phyloP scores from a whole-genome alignment of 2,329 filamentous ascomycete genomes.

The Teratosphaeria viscida region DNA sequence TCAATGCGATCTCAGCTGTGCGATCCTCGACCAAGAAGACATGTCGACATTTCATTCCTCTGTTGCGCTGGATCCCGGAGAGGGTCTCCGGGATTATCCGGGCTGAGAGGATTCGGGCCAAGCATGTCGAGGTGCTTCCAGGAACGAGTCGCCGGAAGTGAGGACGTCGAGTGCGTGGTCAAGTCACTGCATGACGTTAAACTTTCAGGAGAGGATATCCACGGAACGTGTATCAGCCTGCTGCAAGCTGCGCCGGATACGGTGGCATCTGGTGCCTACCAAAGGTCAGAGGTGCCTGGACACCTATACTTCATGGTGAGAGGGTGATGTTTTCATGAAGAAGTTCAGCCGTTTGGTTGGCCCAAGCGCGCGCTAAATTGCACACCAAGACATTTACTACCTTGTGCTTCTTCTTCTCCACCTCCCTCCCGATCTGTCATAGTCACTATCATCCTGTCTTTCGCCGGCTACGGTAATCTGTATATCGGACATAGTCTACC shows the following conservation, averaged over 20 bases:
- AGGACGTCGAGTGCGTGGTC: background rate
- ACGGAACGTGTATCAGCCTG: background rate
- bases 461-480: too few species aligned
- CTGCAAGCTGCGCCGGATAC: constrained; percentile 1
- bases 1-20: background rate
- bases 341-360: background rate
- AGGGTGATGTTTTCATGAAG: too few species aligned
- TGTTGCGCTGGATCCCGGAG: background rate
- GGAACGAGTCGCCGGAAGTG: background rate
- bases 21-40: background rate
- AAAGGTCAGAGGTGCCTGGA: too few species aligned
- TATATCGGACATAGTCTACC: too few species aligned
- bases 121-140: background rate
- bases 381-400: background rate
- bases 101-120: background rate
- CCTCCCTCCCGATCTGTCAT: too few species aligned
- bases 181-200: background rate
- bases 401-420: background rate
- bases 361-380: background rate
- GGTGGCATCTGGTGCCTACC: background rate
- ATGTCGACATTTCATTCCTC: background rate
- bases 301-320: too few species aligned
- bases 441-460: too few species aligned
- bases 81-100: background rate
- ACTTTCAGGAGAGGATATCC: background rate